Base-by-base conservation (phyloP, 805 yeast species). In the Tetrapisispora fleetii region DNA sequence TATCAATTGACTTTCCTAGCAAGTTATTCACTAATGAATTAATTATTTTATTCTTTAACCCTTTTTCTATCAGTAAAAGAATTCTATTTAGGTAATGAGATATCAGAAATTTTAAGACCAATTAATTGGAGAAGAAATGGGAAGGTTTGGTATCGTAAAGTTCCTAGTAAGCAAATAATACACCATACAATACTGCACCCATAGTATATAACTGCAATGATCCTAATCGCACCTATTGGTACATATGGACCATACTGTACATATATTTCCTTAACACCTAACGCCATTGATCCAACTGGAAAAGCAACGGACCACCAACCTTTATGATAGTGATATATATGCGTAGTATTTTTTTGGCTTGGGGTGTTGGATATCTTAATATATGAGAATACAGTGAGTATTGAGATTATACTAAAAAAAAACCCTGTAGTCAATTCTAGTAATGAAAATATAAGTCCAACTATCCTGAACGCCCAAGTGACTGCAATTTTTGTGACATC, bases 231-330 rank as follows among this genome's bases (percentile, higher is more conserved):
- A 11, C 63, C 58, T 54, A 83, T 60, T 7, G 64, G 64, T 8
- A 58, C 60, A 19, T 48, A 51, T 17, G 49, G 44, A 2, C 75
- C 75, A 43, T 76, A 77, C 2, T 74, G 60, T 3, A 52, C 56
- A 39, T 71, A 81, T 18, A 88, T 59, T 55, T 78, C 75, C 10
- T 70, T 63, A 50, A 78, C 74, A 2, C 87, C 78, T 14, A 83
- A 62, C 0, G 83, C 71, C 82, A 85, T 80, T 0, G 95, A 86
- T 2, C 96, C 96, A 56, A 88, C 58, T 4, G 96, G 96, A 81
- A 89, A 89, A 53, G 96, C 85, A 71, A 85, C 77, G 17, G 89
- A 80, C 96, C 96, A 85, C 79, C 80, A 79, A 1, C 77, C 74
- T 53, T 72, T 71, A 28, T 71, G 68, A 67, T 79, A 81, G 32